Evolutionary conservation across 768 basidiomycete genomes (phyloP).

Genomic region (Lentinula lateritia): DNA sequence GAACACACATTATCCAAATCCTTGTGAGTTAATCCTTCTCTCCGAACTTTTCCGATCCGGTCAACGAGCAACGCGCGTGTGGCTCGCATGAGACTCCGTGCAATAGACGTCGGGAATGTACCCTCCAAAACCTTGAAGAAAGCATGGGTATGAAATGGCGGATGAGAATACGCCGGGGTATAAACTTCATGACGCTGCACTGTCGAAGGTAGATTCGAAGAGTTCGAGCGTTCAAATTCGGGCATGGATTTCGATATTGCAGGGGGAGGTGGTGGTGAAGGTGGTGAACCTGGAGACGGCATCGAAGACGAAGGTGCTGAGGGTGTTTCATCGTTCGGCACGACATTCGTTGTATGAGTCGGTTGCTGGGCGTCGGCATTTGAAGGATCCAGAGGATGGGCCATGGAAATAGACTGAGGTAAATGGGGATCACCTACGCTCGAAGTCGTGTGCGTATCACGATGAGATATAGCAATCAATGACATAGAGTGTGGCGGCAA

Average conservation of each 20-base stretch:
- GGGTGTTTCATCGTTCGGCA: background rate
- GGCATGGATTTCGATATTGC: background rate
- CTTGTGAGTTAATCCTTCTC: conserved; percentile 68
- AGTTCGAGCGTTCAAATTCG: conserved; percentile 1
- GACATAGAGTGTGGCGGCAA: background rate
- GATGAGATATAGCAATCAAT: background rate
- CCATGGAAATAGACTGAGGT: conserved; percentile 1
- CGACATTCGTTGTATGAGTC: background rate
- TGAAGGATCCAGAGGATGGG: conserved; percentile 5
- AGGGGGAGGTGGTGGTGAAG: background rate
- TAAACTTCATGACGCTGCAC: conserved; percentile 5
- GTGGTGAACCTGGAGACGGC: background rate
- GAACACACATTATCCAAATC: conserved; percentile 76
- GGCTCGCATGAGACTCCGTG: conserved; percentile 78
- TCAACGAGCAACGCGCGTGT: conserved; percentile 77
- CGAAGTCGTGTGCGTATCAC: conserved; percentile 1
- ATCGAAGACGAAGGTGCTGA: background rate
- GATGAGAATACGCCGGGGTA: conserved; percentile 46
- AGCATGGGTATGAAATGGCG: conserved; percentile 79
- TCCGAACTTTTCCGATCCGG: conserved; percentile 61
- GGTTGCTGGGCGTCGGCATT: background rate
- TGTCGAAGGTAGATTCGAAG: conserved; percentile 8
- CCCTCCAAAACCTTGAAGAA: conserved; percentile 70
- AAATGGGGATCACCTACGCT: background rate
- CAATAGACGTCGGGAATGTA: conserved; percentile 69